These are phyloP conservation scores for Starmerella potacharoeniae DNA, from an alignment of 805 yeast genomes.

Conservation along the genomic window DNA sequence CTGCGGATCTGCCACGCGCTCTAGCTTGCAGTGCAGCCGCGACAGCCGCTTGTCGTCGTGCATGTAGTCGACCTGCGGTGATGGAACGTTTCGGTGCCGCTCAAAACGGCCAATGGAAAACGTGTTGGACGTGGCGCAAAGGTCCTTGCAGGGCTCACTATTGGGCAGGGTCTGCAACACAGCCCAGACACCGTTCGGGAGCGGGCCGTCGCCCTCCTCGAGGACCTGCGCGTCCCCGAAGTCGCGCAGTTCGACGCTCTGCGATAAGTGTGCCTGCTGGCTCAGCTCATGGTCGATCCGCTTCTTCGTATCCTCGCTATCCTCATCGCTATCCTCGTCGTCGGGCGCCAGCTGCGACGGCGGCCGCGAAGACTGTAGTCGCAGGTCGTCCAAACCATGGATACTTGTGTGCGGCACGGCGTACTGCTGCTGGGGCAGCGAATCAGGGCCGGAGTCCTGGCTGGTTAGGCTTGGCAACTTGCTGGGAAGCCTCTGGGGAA, in stretches of 20 bases:
- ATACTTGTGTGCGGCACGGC: background rate
- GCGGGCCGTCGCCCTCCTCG: slow-evolving; percentile 4
- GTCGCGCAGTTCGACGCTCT: slow-evolving; percentile 21
- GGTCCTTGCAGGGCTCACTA: slow-evolving; percentile 37
- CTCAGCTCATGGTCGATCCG: slow-evolving; percentile 12
- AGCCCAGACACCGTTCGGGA: slow-evolving; percentile 53
- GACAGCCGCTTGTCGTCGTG: slow-evolving; percentile 70
- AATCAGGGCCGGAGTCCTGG: background rate
- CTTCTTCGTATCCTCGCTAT: slow-evolving; percentile 16
- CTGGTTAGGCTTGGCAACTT: background rate
- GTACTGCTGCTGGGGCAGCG: background rate
- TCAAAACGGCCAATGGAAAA: slow-evolving; percentile 59
- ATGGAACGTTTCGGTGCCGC: slow-evolving; percentile 1
- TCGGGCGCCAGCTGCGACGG: background rate
- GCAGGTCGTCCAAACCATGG: background rate
- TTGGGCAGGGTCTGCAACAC: slow-evolving; percentile 42
- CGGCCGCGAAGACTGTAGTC: slow-evolving; percentile 3
- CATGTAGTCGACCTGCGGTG: slow-evolving; percentile 37
- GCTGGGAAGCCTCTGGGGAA: background rate
- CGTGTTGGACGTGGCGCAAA: slow-evolving; percentile 54
- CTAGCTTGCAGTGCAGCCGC: slow-evolving; percentile 65
- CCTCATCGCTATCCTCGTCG: slow-evolving; percentile 16
- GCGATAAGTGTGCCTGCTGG: slow-evolving; percentile 15
- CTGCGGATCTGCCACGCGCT: slow-evolving; percentile 27
- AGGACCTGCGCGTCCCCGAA: slow-evolving; percentile 15